Conservation (phyloP, 306 rosid species). For the Cicer judaicum region DNA sequence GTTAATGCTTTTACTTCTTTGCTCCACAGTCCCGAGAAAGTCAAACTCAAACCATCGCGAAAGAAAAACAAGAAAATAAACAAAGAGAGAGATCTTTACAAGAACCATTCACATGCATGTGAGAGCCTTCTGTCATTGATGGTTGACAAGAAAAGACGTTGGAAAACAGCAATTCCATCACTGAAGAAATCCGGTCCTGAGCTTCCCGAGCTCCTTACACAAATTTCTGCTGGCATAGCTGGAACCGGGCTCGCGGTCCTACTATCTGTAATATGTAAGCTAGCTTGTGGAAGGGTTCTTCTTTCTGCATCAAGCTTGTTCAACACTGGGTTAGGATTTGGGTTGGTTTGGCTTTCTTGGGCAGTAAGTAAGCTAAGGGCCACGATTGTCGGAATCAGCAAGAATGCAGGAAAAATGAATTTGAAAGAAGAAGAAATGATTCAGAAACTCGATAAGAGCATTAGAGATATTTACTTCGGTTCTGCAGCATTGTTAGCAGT, state of each 20-base stretch:
- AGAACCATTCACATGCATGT: slow-evolving; percentile 71
- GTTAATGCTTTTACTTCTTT: slow-evolving; percentile 31
- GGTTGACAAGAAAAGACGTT: slow-evolving; percentile 54
- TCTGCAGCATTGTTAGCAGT: slow-evolving; percentile 68
- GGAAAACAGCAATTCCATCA: slow-evolving; percentile 55
- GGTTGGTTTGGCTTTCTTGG: slow-evolving; percentile 85
- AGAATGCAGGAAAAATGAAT: slow-evolving; percentile 60
- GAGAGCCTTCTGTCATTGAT: slow-evolving; percentile 82
- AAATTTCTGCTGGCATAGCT: slow-evolving; percentile 75
- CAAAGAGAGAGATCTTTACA: slow-evolving; percentile 70
- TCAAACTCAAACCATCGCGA: slow-evolving; percentile 60
- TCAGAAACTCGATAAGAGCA: slow-evolving; percentile 62
- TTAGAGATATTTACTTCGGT: slow-evolving; percentile 64
- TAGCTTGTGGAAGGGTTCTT: slow-evolving; percentile 65
- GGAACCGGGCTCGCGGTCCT: slow-evolving; percentile 87
- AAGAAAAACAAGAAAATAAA: slow-evolving; percentile 64
- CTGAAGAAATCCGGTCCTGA: slow-evolving; percentile 80
- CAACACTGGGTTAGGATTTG: slow-evolving; percentile 68
- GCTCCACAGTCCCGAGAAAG: slow-evolving; percentile 72
- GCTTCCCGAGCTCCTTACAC: slow-evolving; percentile 76
- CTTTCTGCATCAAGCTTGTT: slow-evolving; percentile 63
- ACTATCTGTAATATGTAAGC: slow-evolving; percentile 61
- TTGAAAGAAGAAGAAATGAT: slow-evolving; percentile 67
- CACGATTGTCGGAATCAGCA: slow-evolving; percentile 57
- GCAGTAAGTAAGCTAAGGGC: slow-evolving; percentile 68